Conservation (phyloP, 495 filamentous ascomycete genomes). For the Collariella sp. region DNA sequence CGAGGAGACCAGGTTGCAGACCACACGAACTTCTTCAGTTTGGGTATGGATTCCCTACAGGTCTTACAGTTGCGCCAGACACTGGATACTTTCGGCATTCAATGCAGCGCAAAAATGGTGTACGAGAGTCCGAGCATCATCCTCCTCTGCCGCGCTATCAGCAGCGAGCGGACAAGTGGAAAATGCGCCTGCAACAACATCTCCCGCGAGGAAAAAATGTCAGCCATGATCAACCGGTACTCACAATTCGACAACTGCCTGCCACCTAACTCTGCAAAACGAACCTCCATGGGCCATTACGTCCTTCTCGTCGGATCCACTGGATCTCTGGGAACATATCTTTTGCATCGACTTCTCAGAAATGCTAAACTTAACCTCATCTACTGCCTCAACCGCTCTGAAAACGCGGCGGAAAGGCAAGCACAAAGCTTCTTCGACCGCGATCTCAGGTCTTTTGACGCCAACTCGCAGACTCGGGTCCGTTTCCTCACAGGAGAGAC, state of each 20-base stretch:
- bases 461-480: no score
- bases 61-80: neutral
- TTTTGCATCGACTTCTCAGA: neutral
- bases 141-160: neutral
- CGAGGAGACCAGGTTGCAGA: neutral
- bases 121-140: conserved; percentile 6
- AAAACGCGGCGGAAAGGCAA: no score
- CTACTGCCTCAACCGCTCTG: no score
- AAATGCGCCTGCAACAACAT: neutral
- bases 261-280: neutral
- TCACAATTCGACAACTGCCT: neutral
- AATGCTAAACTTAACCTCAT: no score
- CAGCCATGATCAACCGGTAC: neutral
- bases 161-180: neutral
- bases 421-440: no score
- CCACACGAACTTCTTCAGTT: neutral
- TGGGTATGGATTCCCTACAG: conserved; percentile 3
- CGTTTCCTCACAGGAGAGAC: no score
- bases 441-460: no score
- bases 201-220: conserved; percentile 1
- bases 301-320: neutral
- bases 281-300: neutral
- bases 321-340: neutral
- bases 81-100: neutral
- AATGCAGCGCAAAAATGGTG: neutral